phyloP scores from a whole-genome alignment of 345 rosid species.

The Euclidium syriacum region DNA sequence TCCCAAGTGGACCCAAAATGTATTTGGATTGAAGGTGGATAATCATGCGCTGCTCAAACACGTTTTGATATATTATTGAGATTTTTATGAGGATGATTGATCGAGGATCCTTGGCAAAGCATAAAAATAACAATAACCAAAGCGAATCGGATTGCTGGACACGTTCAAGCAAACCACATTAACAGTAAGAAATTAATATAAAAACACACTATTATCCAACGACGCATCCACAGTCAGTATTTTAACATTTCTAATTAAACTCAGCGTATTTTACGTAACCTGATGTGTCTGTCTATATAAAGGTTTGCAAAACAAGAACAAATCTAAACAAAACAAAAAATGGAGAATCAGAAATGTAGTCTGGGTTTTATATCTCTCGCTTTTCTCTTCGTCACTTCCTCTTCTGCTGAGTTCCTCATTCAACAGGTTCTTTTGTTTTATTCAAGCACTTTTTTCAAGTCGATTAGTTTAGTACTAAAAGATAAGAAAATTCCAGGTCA shows the following conservation, averaged over 20 bases:
- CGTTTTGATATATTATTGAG: no score
- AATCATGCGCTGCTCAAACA: no score
- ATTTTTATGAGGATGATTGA: no score
- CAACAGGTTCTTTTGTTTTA: background rate
- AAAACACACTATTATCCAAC: background rate
- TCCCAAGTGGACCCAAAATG: no score
- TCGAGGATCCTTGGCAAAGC: no score
- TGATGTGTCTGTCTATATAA: background rate
- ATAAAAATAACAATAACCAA: background rate
- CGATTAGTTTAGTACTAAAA: background rate
- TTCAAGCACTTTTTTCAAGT: background rate
- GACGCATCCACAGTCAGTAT: background rate
- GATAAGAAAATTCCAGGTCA: background rate
- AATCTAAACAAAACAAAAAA: background rate
- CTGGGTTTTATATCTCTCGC: conserved; percentile 3
- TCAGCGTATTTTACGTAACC: background rate
- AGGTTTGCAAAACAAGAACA: background rate
- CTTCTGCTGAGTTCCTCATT: conserved; percentile 19
- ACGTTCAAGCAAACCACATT: background rate
- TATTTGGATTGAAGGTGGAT: no score
- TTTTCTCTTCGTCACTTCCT: conserved; percentile 21
- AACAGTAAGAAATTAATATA: background rate
- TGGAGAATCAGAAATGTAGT: conserved; percentile 6
- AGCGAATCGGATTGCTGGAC: background rate
- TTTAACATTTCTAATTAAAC: background rate